Base-by-base conservation (phyloP, 2,329 filamentous ascomycete genomes). In the Plenodomus lindquistii region DNA sequence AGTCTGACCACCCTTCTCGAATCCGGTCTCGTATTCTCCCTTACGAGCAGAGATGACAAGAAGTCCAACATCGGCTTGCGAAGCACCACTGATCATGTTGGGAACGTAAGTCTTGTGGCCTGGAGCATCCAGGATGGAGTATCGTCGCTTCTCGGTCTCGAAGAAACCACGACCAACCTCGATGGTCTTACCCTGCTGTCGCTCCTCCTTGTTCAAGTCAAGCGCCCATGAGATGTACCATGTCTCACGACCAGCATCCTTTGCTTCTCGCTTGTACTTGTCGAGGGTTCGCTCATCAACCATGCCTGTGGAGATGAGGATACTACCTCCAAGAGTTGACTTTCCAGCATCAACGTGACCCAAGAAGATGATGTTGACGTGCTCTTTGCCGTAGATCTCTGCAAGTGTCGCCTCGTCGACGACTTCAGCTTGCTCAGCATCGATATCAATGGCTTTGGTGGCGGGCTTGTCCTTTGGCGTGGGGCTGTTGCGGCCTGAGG, bases 141-240 rank as follows among this genome's bases (percentile, higher is more conserved):
- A 99, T 66, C 90, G 83, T 60, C 94, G 88, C 79, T 94, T 96
- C 53, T 97, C 90, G 3, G 94, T 96, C 79, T 97, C 94, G 75
- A 99, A 71, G 53, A 90, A 97, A 11, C 90, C 94, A 69, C 93
- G 85, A 20, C 94, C 94, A 21, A 97, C 93, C 75, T 99, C 94
- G 57, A 99, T 92, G 5, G 94, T 99, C 81, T 97, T 99, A 60
- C 94, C 94, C 81, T 97, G 96, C 43, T 89, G 80, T 68, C 95
- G 85, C 73, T 99, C 94, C 74, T 99, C 95, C 75, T 93, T 96
- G 61, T 91, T 99, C 73, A 97, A 74, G 81, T 99, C 94, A 64
- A 99, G 83, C 53, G 92, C 95, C 94, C 95, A 99, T 37, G 94
- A 99, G 18, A 99, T 82, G 73, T 97, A 99, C 94, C 94, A 99